Evolutionary conservation across 441 rosid genomes (phyloP).

Genomic region (Hura crepitans): DNA sequence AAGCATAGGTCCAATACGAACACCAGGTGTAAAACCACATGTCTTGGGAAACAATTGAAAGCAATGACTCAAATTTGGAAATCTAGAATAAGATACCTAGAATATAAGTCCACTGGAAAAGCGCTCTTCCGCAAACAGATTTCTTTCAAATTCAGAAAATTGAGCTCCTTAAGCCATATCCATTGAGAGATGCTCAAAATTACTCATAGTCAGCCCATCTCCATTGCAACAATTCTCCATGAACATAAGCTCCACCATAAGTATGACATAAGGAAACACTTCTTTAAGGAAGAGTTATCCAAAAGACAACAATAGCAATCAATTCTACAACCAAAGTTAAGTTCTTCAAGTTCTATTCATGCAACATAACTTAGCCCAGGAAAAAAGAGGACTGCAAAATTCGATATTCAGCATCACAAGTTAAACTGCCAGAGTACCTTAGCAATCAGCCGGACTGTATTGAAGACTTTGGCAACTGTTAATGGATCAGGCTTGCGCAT

Average conservation of each 20-base stretch:
- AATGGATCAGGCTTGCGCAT: conserved; percentile 83
- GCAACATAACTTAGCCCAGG: neutral
- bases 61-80: neutral
- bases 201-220: neutral
- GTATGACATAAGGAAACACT: neutral
- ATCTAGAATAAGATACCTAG: neutral
- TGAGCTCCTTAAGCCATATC: neutral
- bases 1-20: conserved; percentile 95
- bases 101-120: neutral
- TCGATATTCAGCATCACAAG: neutral
- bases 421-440: conserved; percentile 41
- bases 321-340: neutral
- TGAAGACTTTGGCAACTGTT: conserved; percentile 71
- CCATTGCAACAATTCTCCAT: neutral
- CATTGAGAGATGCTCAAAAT: neutral
- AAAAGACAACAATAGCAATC: neutral
- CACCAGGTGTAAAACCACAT: conserved; percentile 70
- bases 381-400: neutral
- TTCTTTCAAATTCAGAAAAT: neutral
- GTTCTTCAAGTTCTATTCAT: neutral
- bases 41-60: conserved; percentile 28
- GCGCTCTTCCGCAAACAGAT: neutral
- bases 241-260: neutral
- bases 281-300: neutral
- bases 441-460: conserved; percentile 68